Evolutionary conservation across 257 asterid genomes (phyloP), one percentile per base, ranked within the genome.

Genomic region (Pogostemon cablin): DNA sequence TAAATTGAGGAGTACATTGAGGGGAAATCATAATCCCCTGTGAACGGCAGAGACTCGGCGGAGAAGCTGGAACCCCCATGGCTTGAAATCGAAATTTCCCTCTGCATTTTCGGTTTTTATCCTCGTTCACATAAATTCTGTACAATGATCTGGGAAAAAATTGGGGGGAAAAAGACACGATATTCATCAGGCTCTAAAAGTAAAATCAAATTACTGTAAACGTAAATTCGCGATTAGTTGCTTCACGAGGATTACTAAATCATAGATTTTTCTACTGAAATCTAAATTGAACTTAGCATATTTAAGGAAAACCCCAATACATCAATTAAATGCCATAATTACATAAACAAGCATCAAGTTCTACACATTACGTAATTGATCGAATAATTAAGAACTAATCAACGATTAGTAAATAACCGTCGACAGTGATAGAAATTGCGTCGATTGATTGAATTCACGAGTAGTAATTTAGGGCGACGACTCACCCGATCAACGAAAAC

Each of bases 41-140:
- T 8, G 64, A 73, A 73, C 66, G 70, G 67, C 67, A 57, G 54
- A 44, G 75, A 11, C 40, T 57, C 71, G 39, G 41, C 32, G 52
- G 79, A 57, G 79, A 40, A 52, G 1, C 65, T 20, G 57, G 78
- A 55, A 37, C 2, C 43, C n/a, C 58, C 79, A 11, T 41, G 77
- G 72, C 77, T 66, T 3, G 85, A 70, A 72, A 69, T 49, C 35
- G 78, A 48, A 70, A 74, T 74, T 32, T 79, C 86, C 54, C 81
- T 73, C 80, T 84, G 79, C 88, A 81, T 84, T 43, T 53, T 44
- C 20, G 7, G 68, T 38, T 65, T 56, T 69, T 20, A 47, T 37
- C 25, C 43, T 35, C 46, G 62, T 15, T 15, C 15, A 15, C 15
- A 15, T 15, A 15, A 69, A 17, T 38, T 67, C 58, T 43, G 62